Evolutionary conservation across 73 alveolate species (phyloP).

Genomic region (Diophrys sp.): DNA sequence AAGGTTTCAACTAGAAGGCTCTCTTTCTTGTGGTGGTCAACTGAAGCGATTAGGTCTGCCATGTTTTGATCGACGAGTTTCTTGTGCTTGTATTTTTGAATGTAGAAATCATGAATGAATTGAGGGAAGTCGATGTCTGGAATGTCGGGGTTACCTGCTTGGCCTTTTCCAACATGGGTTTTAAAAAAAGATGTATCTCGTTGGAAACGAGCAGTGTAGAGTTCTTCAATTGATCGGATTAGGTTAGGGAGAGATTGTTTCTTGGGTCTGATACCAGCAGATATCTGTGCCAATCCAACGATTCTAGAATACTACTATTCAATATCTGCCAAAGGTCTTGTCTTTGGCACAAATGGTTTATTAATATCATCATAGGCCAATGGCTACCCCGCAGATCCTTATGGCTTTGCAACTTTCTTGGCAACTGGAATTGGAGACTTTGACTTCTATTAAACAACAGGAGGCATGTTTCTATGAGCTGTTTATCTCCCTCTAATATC

Average conservation of each 20-base stretch:
- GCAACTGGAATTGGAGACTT: slow-evolving; percentile 5
- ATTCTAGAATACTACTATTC: slow-evolving; percentile 3
- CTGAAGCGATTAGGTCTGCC: slow-evolving; percentile 18
- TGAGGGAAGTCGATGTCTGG: slow-evolving; percentile 26
- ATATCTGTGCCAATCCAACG: background rate
- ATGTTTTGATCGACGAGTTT: slow-evolving; percentile 21
- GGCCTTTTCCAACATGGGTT: background rate
- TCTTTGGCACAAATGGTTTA: background rate
- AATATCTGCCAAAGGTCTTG: slow-evolving; percentile 4
- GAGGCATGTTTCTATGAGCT: background rate
- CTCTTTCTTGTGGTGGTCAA: slow-evolving; percentile 16
- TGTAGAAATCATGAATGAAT: slow-evolving; percentile 17
- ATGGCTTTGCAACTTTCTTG: background rate
- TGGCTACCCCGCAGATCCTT: background rate
- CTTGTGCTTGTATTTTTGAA: slow-evolving; percentile 18
- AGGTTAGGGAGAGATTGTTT: slow-evolving; percentile 13
- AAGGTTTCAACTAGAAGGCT: background rate
- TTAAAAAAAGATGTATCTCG: slow-evolving; percentile 8
- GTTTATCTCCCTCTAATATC: background rate
- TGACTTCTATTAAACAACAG: background rate
- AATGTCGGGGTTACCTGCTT: slow-evolving; percentile 2
- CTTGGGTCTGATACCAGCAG: slow-evolving; percentile 7
- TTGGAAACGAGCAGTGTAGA: slow-evolving; percentile 25
- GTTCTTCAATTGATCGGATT: slow-evolving; percentile 19
- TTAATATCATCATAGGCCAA: background rate